Evolutionary conservation across 495 filamentous ascomycete genomes (phyloP), one percentile per base, ranked within the genome.

Genomic region (Xylaria flabelliformis): DNA sequence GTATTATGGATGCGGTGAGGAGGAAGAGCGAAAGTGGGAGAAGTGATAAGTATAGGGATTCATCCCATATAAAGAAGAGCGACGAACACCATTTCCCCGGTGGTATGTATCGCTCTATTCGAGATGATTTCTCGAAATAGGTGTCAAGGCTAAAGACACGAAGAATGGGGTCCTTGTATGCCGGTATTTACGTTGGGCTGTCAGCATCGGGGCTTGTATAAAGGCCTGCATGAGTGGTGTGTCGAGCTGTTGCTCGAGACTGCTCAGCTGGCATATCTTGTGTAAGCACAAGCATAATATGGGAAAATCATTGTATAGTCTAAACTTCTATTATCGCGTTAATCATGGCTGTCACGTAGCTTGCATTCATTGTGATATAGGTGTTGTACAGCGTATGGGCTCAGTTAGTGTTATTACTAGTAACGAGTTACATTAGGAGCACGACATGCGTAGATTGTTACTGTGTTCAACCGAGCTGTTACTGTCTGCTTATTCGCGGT

Each of bases 81-180:
- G 68, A 70, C 44, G 58, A 64, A 19, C 39, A 32, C 32, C 19
- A 15, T 24, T 0, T 64, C 3, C 48, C 56, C 1, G 59, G 69
- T 19, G 26, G 36, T 24, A 56, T 64, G 42, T 64, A 64, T 56
- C 69, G 29, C 0, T 3, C n/a, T 9, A 64, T 71, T 21, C 69
- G 69, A 12, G 69, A 71, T 24, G 69, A 64, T 34, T 56, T 71
- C 36, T 26, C 8, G n/a, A 55, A 67, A 56, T 67, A 67, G 50
- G 48, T 10, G 48, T 13, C 24, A 29, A 24, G 1, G 24, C 29
- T 12, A 19, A 29, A 56, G 51, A 15, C 15, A 3, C 1, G 2
- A 13, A 29, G 24, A 13, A 19, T 7, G 4, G 10, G 24, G 9
- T 8, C n/a, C 7, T 19, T 50, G 19, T 21, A 50, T 10, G 6